These are phyloP conservation scores for Xylariaceae sp. DNA, from an alignment of 2,329 filamentous ascomycete genomes.

Conservation along the genomic window DNA sequence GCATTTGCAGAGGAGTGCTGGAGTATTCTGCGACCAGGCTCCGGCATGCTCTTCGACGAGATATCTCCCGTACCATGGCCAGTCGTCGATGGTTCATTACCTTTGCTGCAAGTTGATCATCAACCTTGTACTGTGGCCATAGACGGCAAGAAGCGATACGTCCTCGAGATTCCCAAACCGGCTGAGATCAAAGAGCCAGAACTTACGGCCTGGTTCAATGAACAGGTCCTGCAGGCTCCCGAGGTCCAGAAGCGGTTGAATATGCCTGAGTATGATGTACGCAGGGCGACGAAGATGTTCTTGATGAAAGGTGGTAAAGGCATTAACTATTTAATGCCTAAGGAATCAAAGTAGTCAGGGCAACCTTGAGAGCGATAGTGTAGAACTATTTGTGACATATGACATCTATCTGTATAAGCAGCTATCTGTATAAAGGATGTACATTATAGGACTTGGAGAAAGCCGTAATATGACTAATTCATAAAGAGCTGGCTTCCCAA, in stretches of 20 bases:
- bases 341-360: not conserved
- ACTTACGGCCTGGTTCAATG: constrained; percentile 58
- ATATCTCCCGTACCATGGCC: constrained; percentile 55
- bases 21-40: constrained; percentile 49
- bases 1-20: constrained; percentile 80
- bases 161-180: constrained; percentile 58
- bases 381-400: not conserved
- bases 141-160: constrained; percentile 73
- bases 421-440: not conserved
- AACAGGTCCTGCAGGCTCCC: constrained; percentile 56
- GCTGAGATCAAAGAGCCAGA: constrained; percentile 31
- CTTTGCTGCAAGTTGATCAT: constrained; percentile 46
- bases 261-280: constrained; percentile 41
- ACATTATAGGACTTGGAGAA: not conserved
- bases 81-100: constrained; percentile 44
- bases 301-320: constrained; percentile 56
- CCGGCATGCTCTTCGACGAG: constrained; percentile 38
- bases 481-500: not conserved
- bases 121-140: constrained; percentile 67
- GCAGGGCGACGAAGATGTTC: constrained; percentile 29
- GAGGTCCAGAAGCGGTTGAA: constrained; percentile 56
- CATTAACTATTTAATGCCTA: constrained; percentile 64
- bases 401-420: not conserved
- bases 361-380: not conserved
- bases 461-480: not conserved